Evolutionary conservation across 768 basidiomycete species (phyloP).

Genomic region (Hypholoma sublateritium): DNA sequence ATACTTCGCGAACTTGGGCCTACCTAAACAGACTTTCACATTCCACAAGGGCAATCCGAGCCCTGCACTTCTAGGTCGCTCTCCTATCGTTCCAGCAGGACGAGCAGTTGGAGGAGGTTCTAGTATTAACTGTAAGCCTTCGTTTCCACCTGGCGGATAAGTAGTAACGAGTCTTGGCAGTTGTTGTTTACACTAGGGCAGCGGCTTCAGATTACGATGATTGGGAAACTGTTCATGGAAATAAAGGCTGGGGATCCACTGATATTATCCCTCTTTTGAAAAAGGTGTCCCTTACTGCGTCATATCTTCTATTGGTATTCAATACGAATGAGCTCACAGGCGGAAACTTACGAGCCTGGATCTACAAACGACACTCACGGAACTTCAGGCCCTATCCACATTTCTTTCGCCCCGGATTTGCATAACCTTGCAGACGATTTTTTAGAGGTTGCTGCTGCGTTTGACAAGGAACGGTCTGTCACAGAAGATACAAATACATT

Average conservation of each 20-base stretch:
- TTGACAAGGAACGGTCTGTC: conserved; percentile 44
- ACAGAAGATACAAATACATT: conserved; percentile 51
- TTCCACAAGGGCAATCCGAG: conserved; percentile 40
- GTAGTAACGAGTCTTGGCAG: conserved; percentile 19
- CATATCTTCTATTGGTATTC: not conserved
- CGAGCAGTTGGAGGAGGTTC: conserved; percentile 65
- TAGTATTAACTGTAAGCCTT: conserved; percentile 52
- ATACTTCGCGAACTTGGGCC: conserved; percentile 40
- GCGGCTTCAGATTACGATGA: conserved; percentile 66
- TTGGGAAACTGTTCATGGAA: conserved; percentile 51
- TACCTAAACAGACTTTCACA: conserved; percentile 41
- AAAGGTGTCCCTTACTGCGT: conserved; percentile 37
- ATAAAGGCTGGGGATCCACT: conserved; percentile 61
- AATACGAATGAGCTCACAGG: conserved; percentile 20
- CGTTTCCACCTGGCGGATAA: not conserved
- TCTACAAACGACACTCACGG: conserved; percentile 41
- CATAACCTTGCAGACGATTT: conserved; percentile 47
- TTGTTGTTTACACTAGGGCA: conserved; percentile 57
- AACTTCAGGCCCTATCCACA: conserved; percentile 48
- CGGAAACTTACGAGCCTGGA: conserved; percentile 38
- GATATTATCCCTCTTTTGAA: conserved; percentile 56
- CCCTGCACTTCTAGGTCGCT: conserved; percentile 45
- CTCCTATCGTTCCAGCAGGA: conserved; percentile 41
- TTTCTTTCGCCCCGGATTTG: conserved; percentile 40
- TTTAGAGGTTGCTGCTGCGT: conserved; percentile 42